These are phyloP conservation scores for Myxozyma udenii DNA, from an alignment of 805 yeast species.

Conservation along the genomic window DNA sequence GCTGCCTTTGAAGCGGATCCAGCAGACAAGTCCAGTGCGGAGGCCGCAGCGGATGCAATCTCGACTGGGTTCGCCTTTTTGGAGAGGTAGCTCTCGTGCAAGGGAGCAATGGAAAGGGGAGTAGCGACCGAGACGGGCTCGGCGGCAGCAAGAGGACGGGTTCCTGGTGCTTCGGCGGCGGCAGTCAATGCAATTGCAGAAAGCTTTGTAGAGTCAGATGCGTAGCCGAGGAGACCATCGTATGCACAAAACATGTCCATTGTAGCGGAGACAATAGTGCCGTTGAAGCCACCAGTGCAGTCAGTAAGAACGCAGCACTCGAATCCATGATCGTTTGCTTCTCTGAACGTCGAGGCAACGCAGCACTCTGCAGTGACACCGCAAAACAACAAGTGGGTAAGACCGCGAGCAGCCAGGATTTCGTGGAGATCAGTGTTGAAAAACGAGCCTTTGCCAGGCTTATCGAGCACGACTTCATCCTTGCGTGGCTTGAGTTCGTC, in stretches of 20 bases:
- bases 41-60: background rate
- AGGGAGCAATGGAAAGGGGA: background rate
- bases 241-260: conserved; percentile 32
- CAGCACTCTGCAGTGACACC: conserved; percentile 42
- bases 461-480: conserved; percentile 37
- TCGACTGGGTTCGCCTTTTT: background rate
- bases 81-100: conserved; percentile 2
- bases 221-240: conserved; percentile 34
- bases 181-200: conserved; percentile 13
- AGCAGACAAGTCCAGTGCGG: background rate
- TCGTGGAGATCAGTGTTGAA: conserved; percentile 38
- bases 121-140: conserved; percentile 3
- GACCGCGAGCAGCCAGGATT: conserved; percentile 34
- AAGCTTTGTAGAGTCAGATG: conserved; percentile 22
- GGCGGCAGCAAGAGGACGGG: conserved; percentile 7
- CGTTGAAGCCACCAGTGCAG: conserved; percentile 34
- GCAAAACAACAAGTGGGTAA: conserved; percentile 35
- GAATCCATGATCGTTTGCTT: conserved; percentile 40
- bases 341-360: conserved; percentile 39
- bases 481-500: conserved; percentile 36
- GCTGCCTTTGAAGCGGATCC: conserved; percentile 1
- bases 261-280: conserved; percentile 29
- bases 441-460: conserved; percentile 40
- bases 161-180: conserved; percentile 7
- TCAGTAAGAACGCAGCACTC: conserved; percentile 36